phyloP scores from a whole-genome alignment of 169 alveolate genomes.

The Babesia ovata region DNA sequence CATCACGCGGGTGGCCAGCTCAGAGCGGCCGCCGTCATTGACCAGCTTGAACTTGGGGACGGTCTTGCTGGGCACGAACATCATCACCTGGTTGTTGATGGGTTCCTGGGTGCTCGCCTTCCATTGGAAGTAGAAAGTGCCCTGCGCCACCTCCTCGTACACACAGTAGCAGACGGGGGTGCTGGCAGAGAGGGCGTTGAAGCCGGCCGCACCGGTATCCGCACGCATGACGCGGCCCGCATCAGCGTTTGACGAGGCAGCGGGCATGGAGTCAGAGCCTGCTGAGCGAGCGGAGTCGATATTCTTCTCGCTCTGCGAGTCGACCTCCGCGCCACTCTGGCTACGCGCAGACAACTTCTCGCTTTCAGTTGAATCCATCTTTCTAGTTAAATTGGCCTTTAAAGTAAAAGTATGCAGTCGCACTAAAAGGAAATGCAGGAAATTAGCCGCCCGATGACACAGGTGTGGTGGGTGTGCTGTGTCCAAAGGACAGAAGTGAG shows the following conservation, averaged over 20 bases:
- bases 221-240: not conserved
- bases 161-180: slow-evolving; percentile 67
- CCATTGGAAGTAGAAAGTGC: slow-evolving; percentile 69
- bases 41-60: slow-evolving; percentile 68
- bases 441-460: slow-evolving; percentile 4
- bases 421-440: not conserved
- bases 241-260: not conserved
- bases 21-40: slow-evolving; percentile 62
- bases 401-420: not conserved
- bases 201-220: not conserved
- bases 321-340: not conserved
- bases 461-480: slow-evolving; percentile 39
- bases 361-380: slow-evolving; percentile 6
- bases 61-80: slow-evolving; percentile 61
- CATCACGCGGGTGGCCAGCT: slow-evolving; percentile 47
- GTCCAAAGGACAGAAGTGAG: slow-evolving; percentile 19
- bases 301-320: slow-evolving; percentile 16
- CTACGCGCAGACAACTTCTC: not conserved
- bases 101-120: slow-evolving; percentile 54
- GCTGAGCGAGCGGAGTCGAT: slow-evolving; percentile 23
- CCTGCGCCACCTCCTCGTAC: slow-evolving; percentile 67
- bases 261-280: not conserved
- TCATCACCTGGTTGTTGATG: slow-evolving; percentile 40
- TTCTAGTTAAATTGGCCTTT: not conserved
- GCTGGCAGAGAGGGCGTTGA: slow-evolving; percentile 16